Conservation (phyloP, 2,329 filamentous ascomycete species). For the Venturia carpophila region DNA sequence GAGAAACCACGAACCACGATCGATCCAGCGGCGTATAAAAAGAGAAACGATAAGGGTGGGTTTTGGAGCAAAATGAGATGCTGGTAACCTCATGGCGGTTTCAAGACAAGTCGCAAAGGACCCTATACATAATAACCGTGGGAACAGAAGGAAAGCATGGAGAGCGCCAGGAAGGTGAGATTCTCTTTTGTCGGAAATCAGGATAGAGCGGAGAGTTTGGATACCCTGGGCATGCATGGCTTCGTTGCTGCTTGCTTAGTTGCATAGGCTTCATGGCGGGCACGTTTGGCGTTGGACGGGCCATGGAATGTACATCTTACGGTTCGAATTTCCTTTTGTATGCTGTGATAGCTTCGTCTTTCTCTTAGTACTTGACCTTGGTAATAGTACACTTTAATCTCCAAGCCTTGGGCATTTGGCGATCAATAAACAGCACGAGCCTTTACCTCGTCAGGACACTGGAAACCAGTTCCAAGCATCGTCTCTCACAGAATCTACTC, state of each 20-base stretch:
- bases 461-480: too few relatives aligned
- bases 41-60: not conserved
- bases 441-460: too few relatives aligned
- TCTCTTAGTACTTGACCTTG: not conserved
- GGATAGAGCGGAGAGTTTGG: constrained; percentile 5
- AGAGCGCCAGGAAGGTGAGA: not conserved
- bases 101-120: not conserved
- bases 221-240: constrained; percentile 5
- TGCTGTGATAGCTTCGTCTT: not conserved
- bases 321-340: not conserved
- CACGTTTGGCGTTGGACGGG: not conserved
- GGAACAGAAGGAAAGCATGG: not conserved
- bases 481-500: too few relatives aligned
- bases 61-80: constrained; percentile 19
- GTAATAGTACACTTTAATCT: not conserved
- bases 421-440: too few relatives aligned
- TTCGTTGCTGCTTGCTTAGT: not conserved
- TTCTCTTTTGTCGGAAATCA: not conserved
- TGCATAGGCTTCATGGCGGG: not conserved
- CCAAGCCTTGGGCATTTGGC: not conserved
- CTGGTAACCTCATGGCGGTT: constrained; percentile 12
- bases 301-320: not conserved
- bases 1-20: constrained; percentile 23
- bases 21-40: constrained; percentile 7
- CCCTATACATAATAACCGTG: not conserved